Evolutionary conservation across 108 stramenopile genomes (phyloP).

Genomic region (Cyclotella distinguenda): DNA sequence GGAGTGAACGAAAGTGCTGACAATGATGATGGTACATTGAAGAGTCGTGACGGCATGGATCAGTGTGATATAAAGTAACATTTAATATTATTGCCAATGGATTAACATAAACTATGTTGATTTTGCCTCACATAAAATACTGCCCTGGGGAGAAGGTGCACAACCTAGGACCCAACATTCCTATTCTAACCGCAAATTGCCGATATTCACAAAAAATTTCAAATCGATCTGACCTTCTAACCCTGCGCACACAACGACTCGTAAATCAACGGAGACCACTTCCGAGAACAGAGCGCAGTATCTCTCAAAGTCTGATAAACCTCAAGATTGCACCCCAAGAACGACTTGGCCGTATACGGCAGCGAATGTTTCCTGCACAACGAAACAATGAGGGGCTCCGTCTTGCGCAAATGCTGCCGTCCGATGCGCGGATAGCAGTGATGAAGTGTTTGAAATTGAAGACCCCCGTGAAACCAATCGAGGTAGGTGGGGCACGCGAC

Average conservation of each 20-base stretch:
- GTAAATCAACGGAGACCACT: constrained; percentile 52
- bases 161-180: too few species aligned
- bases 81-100: too few species aligned
- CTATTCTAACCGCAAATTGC: not conserved
- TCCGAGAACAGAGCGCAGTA: constrained; percentile 20
- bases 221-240: constrained; percentile 8
- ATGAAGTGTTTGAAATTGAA: constrained; percentile 93
- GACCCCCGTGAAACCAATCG: constrained; percentile 94
- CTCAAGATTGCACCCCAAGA: constrained; percentile 60
- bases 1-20: constrained; percentile 34
- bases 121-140: not conserved
- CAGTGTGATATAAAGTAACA: not conserved
- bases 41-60: constrained; percentile 15
- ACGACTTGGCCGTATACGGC: constrained; percentile 59
- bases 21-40: constrained; percentile 28
- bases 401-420: constrained; percentile 79
- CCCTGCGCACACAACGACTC: constrained; percentile 52
- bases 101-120: not conserved
- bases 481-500: constrained; percentile 76
- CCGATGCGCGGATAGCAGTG: constrained; percentile 91
- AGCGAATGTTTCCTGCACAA: constrained; percentile 80
- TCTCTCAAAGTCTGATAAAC: constrained; percentile 31
- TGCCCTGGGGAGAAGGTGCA: too few species aligned
- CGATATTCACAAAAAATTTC: not conserved
- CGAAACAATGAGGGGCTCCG: constrained; percentile 55